Percentiles rank a stretch among this genome's conserved stretches.
Conservation (phyloP, 129 eudicot genomes). For the Saposhnikovia divaricata region DNA sequence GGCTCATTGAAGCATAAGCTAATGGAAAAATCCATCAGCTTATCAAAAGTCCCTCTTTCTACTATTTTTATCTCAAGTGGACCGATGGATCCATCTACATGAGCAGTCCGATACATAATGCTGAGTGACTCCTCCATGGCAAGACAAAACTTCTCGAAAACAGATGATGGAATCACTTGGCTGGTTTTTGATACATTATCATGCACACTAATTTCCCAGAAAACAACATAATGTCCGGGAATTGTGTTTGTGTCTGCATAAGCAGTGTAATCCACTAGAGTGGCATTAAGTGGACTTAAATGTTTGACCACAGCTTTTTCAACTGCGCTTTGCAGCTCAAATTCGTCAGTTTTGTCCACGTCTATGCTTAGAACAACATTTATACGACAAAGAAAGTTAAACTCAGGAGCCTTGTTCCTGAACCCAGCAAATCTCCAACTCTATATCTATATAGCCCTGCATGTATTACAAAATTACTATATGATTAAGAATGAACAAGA, state of each 20-base stretch:
- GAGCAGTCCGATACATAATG: conserved; percentile 62
- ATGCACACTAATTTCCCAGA: conserved; percentile 39
- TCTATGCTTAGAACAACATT: conserved; percentile 70
- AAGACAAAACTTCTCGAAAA: conserved; percentile 53
- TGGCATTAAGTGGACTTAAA: conserved; percentile 40
- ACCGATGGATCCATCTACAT: conserved; percentile 16
- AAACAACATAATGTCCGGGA: neutral
- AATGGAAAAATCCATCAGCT: no score
- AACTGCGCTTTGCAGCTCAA: no score
- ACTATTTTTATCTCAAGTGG: no score
- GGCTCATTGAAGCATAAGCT: no score
- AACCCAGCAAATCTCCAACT: no score
- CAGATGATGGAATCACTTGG: conserved; percentile 40
- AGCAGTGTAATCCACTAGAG: conserved; percentile 23
- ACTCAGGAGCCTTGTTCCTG: no score
- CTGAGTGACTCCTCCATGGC: conserved; percentile 58
- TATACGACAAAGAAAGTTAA: conserved; percentile 47
- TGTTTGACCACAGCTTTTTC: conserved; percentile 31
- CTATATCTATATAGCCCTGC: no score
- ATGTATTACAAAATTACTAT: no score
- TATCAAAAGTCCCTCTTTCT: no score
- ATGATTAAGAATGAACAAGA: no score
- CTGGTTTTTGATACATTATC: conserved; percentile 19
- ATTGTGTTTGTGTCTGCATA: no score
- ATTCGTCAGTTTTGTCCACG: conserved; percentile 31